Percentiles rank a stretch among this genome's conserved stretches.
These are phyloP conservation scores for Tothia fuscella DNA, from an alignment of 2,329 filamentous ascomycete species.

Conservation along the genomic window DNA sequence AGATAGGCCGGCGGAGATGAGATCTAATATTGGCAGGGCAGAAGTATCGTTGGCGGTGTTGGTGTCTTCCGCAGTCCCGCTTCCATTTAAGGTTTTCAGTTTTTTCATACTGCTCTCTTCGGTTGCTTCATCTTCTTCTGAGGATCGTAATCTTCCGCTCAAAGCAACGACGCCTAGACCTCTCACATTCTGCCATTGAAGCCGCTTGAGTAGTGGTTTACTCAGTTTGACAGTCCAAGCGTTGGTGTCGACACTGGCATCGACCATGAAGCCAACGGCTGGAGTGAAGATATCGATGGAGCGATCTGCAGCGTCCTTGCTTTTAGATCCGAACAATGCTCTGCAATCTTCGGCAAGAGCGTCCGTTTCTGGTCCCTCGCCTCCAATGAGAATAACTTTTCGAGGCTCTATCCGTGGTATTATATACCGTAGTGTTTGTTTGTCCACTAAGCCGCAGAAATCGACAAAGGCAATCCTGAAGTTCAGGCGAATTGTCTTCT, in stretches of 20 bases:
- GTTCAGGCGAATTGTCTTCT: constrained; percentile 53
- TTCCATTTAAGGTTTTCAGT: constrained; percentile 27
- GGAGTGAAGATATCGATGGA: constrained; percentile 69
- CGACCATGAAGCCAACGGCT: constrained; percentile 55
- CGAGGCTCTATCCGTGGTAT: constrained; percentile 88
- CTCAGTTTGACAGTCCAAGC: constrained; percentile 92
- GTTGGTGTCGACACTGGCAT: constrained; percentile 95
- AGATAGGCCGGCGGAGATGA: constrained; percentile 48
- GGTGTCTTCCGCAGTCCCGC: constrained; percentile 39
- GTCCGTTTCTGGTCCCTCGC: constrained; percentile 60
- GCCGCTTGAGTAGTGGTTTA: constrained; percentile 67
- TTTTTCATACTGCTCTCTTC: constrained; percentile 39
- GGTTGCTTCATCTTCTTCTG: constrained; percentile 29
- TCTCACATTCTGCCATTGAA: constrained; percentile 91
- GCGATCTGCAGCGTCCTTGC: constrained; percentile 33
- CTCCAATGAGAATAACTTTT: constrained; percentile 86
- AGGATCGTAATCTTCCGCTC: constrained; percentile 53
- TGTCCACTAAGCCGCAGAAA: constrained; percentile 85
- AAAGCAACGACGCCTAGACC: constrained; percentile 87
- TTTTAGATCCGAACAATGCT: constrained; percentile 44
- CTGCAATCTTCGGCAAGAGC: constrained; percentile 70
- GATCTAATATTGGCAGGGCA: constrained; percentile 41
- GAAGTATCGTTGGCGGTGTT: constrained; percentile 25
- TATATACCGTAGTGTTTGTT: constrained; percentile 85
- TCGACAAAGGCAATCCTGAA: constrained; percentile 79